Percentiles rank a stretch among this genome's conserved stretches.
Evolutionary conservation across 2,329 filamentous ascomycete species (phyloP).

Genomic region (Arthrocladium fulminans): DNA sequence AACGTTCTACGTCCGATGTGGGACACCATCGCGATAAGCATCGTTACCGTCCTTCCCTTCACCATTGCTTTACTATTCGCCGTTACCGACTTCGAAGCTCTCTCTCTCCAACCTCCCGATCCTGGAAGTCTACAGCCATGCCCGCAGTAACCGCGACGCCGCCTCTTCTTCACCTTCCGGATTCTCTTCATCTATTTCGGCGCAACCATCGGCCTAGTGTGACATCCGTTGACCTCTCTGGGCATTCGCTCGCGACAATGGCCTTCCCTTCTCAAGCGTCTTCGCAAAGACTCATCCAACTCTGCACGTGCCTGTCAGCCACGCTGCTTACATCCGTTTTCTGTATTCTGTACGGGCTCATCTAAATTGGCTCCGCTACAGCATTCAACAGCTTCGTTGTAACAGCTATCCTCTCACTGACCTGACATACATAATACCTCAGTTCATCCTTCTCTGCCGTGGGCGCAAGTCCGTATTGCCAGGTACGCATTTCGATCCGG

Average conservation of each 20-base stretch:
- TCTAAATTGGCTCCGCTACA: conserved; percentile 20
- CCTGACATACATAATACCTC: conserved; percentile 25
- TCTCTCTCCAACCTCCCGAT: conserved; percentile 17
- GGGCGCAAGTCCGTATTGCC: conserved; percentile 14
- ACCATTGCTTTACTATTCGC: conserved; percentile 16
- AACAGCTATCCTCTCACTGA: conserved; percentile 18
- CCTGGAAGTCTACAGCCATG: conserved; percentile 19
- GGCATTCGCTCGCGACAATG: conserved; percentile 25
- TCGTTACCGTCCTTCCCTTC: conserved; percentile 24
- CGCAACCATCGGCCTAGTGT: conserved; percentile 12
- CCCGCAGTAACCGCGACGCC: conserved; percentile 11
- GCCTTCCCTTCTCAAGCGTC: conserved; percentile 16
- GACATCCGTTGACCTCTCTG: conserved; percentile 23
- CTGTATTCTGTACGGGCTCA: conserved; percentile 24
- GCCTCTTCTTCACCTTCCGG: conserved; percentile 21
- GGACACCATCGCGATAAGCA: conserved; percentile 28
- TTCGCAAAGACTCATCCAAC: conserved; percentile 7
- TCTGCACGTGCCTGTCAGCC: conserved; percentile 23
- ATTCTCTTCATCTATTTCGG: conserved; percentile 21
- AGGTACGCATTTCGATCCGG: background rate
- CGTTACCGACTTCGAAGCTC: conserved; percentile 16
- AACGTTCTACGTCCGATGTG: conserved; percentile 30
- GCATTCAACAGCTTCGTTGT: conserved; percentile 26
- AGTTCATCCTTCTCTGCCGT: conserved; percentile 23
- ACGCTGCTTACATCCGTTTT: conserved; percentile 19